A percentile compares a stretch with the other conserved stretches of the same genome.
Conservation (phyloP, 148 eudicot genomes). For the Cornus controversa region DNA sequence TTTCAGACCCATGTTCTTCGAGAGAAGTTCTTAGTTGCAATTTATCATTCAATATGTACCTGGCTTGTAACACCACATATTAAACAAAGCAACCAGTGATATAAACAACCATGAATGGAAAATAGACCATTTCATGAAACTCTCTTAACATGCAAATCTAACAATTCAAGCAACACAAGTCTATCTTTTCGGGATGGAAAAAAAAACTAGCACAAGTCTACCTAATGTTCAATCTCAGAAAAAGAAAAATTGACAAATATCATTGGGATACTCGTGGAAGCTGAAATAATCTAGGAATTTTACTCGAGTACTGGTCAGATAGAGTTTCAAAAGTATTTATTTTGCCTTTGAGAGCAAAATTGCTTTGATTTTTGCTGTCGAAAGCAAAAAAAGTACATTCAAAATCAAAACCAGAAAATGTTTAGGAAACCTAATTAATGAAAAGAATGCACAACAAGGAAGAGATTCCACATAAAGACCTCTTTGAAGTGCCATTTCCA, state of each 20-base stretch:
- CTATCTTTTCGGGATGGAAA: not conserved
- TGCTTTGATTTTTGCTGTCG: not conserved
- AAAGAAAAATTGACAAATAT: no score
- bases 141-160: not conserved
- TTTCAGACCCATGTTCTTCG: conserved; percentile 33
- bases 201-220: no score
- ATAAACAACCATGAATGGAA: not conserved
- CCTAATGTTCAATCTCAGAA: no score
- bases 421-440: not conserved
- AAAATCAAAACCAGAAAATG: not conserved
- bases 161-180: not conserved
- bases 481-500: conserved; percentile 70
- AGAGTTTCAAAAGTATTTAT: not conserved
- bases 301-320: not conserved
- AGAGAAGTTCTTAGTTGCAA: conserved; percentile 33
- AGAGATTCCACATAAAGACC: conserved; percentile 36
- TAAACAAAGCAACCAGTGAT: not conserved
- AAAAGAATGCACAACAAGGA: not conserved
- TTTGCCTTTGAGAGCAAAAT: not conserved
- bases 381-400: not conserved
- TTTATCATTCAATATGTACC: conserved; percentile 55
- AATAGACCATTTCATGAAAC: not conserved
- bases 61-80: conserved; percentile 26
- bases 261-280: not conserved
- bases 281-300: not conserved